phyloP scores from a whole-genome alignment of 2,329 filamentous ascomycete genomes.

The Phaeosphaeria sp. region DNA sequence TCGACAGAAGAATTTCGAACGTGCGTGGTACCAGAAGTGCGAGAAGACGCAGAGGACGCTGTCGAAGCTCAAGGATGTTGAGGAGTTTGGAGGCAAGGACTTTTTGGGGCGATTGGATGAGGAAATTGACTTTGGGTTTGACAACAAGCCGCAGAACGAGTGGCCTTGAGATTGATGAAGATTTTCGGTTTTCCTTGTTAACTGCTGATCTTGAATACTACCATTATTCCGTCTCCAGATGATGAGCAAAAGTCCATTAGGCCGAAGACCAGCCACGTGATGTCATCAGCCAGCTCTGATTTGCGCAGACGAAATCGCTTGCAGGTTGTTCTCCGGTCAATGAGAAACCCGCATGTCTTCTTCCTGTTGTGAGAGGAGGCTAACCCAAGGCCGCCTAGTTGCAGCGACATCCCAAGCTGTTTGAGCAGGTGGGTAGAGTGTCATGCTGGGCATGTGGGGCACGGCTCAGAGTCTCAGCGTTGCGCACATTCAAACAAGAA shows the following conservation, averaged over 20 bases:
- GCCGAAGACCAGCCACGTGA: neutral
- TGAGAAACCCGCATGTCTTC: neutral
- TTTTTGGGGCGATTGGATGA: constrained; percentile 34
- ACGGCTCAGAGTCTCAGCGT: neutral
- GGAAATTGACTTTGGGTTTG: constrained; percentile 31
- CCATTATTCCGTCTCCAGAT: no score
- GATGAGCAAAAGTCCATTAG: neutral
- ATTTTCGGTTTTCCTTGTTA: neutral
- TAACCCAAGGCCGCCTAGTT: neutral
- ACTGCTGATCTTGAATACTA: neutral
- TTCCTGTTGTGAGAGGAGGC: neutral
- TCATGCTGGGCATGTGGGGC: neutral
- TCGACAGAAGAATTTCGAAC: constrained; percentile 36
- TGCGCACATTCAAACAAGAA: neutral
- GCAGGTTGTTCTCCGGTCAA: neutral
- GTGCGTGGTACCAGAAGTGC: constrained; percentile 36
- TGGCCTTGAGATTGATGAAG: constrained; percentile 13
- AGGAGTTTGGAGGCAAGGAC: constrained; percentile 24
- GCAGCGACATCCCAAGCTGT: neutral
- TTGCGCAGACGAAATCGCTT: neutral
- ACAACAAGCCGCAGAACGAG: constrained; percentile 17
- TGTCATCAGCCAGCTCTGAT: neutral
- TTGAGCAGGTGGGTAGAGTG: neutral
- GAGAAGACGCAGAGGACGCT: constrained; percentile 26
- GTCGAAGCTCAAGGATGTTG: constrained; percentile 14